These are phyloP conservation scores for Bipolaris victoriae DNA, from an alignment of 2,329 filamentous ascomycete species.

Conservation along the genomic window DNA sequence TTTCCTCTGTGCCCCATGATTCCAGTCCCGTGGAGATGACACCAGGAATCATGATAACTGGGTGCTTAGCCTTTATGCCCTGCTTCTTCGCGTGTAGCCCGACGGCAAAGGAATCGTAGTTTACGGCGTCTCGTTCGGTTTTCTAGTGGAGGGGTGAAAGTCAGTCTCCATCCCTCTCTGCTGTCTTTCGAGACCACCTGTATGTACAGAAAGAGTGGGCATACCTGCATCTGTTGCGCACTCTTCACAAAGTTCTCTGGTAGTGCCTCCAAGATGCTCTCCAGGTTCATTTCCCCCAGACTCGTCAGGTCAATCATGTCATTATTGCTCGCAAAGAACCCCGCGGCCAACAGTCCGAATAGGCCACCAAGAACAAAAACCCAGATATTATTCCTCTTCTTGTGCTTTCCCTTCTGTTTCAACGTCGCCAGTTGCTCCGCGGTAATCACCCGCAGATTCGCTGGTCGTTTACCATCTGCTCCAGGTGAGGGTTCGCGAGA, in stretches of 20 bases:
- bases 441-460: conserved; percentile 60
- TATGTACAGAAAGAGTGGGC: conserved; percentile 30
- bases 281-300: conserved; percentile 74
- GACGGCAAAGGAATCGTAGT: conserved; percentile 92
- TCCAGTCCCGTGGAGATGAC: conserved; percentile 97
- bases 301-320: conserved; percentile 87
- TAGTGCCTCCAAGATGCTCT: conserved; percentile 83
- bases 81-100: conserved; percentile 82
- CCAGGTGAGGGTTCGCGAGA: conserved; percentile 49
- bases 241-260: conserved; percentile 86
- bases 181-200: neutral
- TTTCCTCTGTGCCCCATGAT: conserved; percentile 90
- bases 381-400: conserved; percentile 76
- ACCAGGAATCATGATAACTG: conserved; percentile 95
- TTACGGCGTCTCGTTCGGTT: conserved; percentile 84
- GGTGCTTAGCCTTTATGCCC: conserved; percentile 81
- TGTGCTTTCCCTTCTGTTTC: conserved; percentile 49
- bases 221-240: conserved; percentile 81
- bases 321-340: conserved; percentile 87
- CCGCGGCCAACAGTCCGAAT: conserved; percentile 86
- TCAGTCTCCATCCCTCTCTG: conserved; percentile 26
- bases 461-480: conserved; percentile 42
- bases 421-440: conserved; percentile 59
- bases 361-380: conserved; percentile 88
- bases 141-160: conserved; percentile 59